These are phyloP conservation scores for Aspergillus puulaauensis DNA, from an alignment of 2,329 filamentous ascomycete genomes.

Conservation along the genomic window DNA sequence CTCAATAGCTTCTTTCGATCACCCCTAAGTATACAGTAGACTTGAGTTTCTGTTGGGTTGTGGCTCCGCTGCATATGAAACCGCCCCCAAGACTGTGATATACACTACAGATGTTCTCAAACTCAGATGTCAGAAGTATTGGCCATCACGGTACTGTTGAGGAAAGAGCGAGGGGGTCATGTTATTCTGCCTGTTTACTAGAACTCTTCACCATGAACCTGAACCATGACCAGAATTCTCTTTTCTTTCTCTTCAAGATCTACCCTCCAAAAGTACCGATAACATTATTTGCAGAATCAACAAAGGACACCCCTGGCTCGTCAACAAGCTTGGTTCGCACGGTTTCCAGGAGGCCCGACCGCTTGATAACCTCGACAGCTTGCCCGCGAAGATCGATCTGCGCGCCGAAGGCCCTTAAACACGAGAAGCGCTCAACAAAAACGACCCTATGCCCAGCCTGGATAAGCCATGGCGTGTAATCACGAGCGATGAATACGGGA, in stretches of 20 bases:
- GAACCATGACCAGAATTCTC: too few relatives aligned
- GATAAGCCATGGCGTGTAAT: neutral
- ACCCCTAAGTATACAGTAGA: too few relatives aligned
- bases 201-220: too few relatives aligned
- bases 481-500: neutral
- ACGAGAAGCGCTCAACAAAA: slow-evolving; percentile 41
- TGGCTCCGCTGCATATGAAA: too few relatives aligned
- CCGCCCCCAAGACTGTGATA: too few relatives aligned
- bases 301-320: slow-evolving; percentile 51
- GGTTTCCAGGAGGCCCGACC: slow-evolving; percentile 52
- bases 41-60: too few relatives aligned
- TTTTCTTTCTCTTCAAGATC: too few relatives aligned
- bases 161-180: too few relatives aligned
- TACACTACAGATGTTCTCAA: too few relatives aligned
- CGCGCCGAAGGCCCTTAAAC: slow-evolving; percentile 49
- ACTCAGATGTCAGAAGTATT: slow-evolving; percentile 23
- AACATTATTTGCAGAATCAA: slow-evolving; percentile 36
- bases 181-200: too few relatives aligned
- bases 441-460: slow-evolving; percentile 36
- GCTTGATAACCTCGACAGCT: slow-evolving; percentile 51
- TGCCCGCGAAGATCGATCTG: slow-evolving; percentile 57
- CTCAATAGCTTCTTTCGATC: too few relatives aligned
- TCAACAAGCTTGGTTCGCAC: slow-evolving; percentile 42
- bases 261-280: slow-evolving; percentile 28
- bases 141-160: slow-evolving; percentile 30